These are phyloP conservation scores for Sporothrix protearum DNA, from an alignment of 2,329 filamentous ascomycete species.

Conservation along the genomic window DNA sequence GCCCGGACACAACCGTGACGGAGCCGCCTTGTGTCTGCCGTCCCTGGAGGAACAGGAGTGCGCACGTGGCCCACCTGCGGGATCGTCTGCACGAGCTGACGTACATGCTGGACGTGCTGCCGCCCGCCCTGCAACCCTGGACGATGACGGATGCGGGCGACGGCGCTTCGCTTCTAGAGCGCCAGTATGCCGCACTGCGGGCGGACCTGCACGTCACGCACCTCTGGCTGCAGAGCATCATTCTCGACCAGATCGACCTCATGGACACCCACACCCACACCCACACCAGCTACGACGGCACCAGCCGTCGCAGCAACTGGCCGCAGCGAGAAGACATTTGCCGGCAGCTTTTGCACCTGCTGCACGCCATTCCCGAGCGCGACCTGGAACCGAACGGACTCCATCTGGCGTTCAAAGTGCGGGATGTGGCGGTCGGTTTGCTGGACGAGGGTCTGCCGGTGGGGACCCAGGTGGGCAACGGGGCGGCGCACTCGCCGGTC, in stretches of 20 bases:
- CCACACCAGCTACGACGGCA: too few species aligned
- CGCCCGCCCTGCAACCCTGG: background rate
- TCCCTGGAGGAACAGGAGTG: background rate
- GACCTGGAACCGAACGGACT: conserved; percentile 38
- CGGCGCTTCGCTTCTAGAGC: background rate
- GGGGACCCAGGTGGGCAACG: too few species aligned
- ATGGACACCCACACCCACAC: too few species aligned
- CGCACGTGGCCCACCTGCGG: background rate
- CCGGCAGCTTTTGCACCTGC: conserved; percentile 37
- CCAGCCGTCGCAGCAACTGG: conserved; percentile 29
- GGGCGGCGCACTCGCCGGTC: background rate
- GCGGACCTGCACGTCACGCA: conserved; percentile 40
- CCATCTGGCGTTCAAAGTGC: conserved; percentile 38
- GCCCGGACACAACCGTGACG: background rate
- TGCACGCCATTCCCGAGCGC: conserved; percentile 35
- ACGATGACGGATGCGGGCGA: background rate
- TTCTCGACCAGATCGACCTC: conserved; percentile 37
- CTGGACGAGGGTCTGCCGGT: background rate
- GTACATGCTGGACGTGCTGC: conserved; percentile 1
- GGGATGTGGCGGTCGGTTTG: conserved; percentile 35
- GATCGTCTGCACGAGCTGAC: background rate
- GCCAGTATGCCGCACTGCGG: conserved; percentile 33
- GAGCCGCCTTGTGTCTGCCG: background rate
- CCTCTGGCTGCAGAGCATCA: conserved; percentile 38
- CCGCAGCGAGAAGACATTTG: conserved; percentile 38